Evolutionary conservation across 345 rosid genomes (phyloP), one percentile per base, ranked within the genome.

Genomic region (Noccaea bulbosa): DNA sequence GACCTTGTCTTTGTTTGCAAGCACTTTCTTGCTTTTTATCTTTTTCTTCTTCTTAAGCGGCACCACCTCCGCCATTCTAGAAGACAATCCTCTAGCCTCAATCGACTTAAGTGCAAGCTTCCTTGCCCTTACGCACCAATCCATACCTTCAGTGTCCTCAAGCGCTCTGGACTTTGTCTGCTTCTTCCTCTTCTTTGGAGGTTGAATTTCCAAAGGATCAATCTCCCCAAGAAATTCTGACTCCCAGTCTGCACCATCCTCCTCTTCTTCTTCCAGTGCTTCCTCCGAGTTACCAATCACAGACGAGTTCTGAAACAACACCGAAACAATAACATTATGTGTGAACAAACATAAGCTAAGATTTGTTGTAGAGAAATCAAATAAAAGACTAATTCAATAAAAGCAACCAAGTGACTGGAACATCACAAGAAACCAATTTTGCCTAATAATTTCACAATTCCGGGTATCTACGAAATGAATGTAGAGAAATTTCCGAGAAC

Each of bases 51-150:
- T 88, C 78, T 84, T 89, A 8, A 74, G 78, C 33, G 72, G 79
- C 56, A 84, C 68, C 70, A 87, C 68, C 74, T 83, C 77, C 47
- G 80, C 93, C 85, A 86, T 77, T 32, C 63, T 67, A 14, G 56
- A 58, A 67, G 83, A 54, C 71, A 91, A 79, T 1, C 94, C 96
- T 73, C 97, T 83, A 0, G 86, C 80, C 77, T 91, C 93, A 80
- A 93, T 86, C 6, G 91, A 81, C 62, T 83, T 81, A 40, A 91
- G 85, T 9, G 97, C 97, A 53, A 81, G 53, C 75, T 82, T 87
- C 75, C 91, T 87, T 10, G 97, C 94, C 79, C 87, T 84, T 15
- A 82, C 78, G 78, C 96, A 93, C 97, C 98, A 93, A 73, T 89
- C 98, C 97, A 91, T 93, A 58, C 86, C 87, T 64, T 84, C 88